A percentile compares a stretch with the other conserved stretches of the same genome.
Evolutionary conservation across 306 rosid genomes (phyloP).

Genomic region (Acacia melanoxylon): DNA sequence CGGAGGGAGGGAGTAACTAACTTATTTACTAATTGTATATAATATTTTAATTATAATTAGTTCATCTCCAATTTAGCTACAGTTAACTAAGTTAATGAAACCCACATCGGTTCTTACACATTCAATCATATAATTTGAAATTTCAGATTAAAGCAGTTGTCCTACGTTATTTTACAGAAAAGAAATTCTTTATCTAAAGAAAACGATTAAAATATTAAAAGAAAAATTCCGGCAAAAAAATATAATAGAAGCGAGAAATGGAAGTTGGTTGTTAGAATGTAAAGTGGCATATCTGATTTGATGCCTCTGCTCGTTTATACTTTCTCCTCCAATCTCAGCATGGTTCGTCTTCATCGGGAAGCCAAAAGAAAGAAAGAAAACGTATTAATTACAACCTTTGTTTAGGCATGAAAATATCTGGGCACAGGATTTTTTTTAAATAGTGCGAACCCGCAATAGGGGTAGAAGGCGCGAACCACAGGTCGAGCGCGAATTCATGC

Average conservation of each 20-base stretch:
- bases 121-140: background rate
- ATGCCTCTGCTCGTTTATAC: background rate
- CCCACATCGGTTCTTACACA: background rate
- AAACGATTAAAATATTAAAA: no score
- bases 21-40: no score
- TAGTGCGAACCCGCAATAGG: no score
- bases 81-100: background rate
- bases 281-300: background rate
- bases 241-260: no score
- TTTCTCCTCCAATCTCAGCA: background rate
- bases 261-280: background rate
- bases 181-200: background rate
- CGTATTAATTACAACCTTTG: no score
- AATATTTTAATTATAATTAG: no score
- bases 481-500: no score
- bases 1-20: no score
- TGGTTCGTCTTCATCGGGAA: background rate
- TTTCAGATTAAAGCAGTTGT: background rate
- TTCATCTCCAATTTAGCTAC: background rate
- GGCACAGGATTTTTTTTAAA: no score
- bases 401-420: no score
- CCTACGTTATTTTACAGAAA: background rate
- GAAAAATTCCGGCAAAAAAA: no score
- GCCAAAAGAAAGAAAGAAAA: background rate
- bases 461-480: no score